Evolutionary conservation across 31 red algal genomes (phyloP), one percentile per base, ranked within the genome.

Genomic region (Odonthalia washingtoniensis): DNA sequence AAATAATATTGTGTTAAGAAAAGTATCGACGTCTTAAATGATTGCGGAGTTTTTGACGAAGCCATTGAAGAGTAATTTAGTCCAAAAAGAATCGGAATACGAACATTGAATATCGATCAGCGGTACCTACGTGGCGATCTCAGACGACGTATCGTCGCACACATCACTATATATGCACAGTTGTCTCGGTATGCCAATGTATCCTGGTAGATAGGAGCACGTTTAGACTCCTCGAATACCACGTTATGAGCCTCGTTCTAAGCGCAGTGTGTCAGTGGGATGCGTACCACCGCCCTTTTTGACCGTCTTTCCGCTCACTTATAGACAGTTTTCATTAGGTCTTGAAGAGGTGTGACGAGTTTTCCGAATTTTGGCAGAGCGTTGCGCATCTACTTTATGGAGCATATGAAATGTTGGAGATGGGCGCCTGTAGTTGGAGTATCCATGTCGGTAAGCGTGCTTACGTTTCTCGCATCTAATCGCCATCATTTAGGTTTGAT

Each of bases 111-210:
- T 57, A 21, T 57, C 49, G 12, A 57, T 21, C 9, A 21, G 9
- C 49, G 30, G 72, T 9, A 75, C 72, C 41, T 75, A 38, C 5
- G 77, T 81, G n/a, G 41, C 72, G 18, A 81, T 81, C 24, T 45
- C 77, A 5, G 77, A 81, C 77, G 43, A 81, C 53, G 12, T 36
- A 36, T 24, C 24, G 45, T 81, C 77, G 26, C 21, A 81, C 4
- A 45, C 45, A 62, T 81, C 77, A 31, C 43, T 81, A 28, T 81
- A 81, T 5, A 81, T 39, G 4, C 77, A 81, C 28, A 81, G 36
- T 3, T n/a, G 39, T 81, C 77, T 3, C 77, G 3, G 46, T 81
- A 45, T 6, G 45, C n/a, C 3, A 81, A 45, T 17, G 49, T 64
- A 9, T 62, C 53, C 45, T 52, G 43, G 43, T 64, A 3, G 77